Conservation (phyloP, 768 basidiomycete genomes). For the Suillus hirtellus region DNA sequence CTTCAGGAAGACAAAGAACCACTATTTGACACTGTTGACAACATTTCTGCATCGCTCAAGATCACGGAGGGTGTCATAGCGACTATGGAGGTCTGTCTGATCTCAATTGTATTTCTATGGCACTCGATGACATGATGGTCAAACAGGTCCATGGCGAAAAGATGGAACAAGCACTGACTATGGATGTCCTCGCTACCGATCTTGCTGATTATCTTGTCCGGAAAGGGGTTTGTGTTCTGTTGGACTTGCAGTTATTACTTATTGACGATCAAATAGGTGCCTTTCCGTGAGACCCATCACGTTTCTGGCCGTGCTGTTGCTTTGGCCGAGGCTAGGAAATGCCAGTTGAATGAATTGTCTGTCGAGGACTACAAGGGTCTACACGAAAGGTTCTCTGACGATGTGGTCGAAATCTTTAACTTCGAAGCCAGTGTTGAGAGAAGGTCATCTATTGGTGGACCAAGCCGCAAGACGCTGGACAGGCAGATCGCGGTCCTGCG, state of each 20-base stretch:
- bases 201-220: conserved; percentile 98
- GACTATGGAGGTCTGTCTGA: conserved; percentile 72
- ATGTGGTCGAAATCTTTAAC: conserved; percentile 84
- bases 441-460: conserved; percentile 88
- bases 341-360: conserved; percentile 79
- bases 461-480: conserved; percentile 80
- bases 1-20: conserved; percentile 99
- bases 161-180: conserved; percentile 89
- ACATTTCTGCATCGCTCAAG: conserved; percentile 80
- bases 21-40: conserved; percentile 91
- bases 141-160: conserved; percentile 81
- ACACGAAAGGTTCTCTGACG: conserved; percentile 75
- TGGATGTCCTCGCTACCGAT: conserved; percentile 99
- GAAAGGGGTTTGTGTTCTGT: conserved; percentile 75
- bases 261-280: conserved; percentile 57
- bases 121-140: background rate
- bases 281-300: conserved; percentile 98
- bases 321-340: conserved; percentile 79
- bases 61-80: conserved; percentile 95
- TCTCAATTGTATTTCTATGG: conserved; percentile 7
- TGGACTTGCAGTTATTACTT: conserved; percentile 8
- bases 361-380: conserved; percentile 78
- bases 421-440: conserved; percentile 96
- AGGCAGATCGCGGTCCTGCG: conserved; percentile 83
- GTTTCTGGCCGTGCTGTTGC: conserved; percentile 97